Base-by-base conservation (phyloP, 495 filamentous ascomycete genomes). In the Evernia prunastri region DNA sequence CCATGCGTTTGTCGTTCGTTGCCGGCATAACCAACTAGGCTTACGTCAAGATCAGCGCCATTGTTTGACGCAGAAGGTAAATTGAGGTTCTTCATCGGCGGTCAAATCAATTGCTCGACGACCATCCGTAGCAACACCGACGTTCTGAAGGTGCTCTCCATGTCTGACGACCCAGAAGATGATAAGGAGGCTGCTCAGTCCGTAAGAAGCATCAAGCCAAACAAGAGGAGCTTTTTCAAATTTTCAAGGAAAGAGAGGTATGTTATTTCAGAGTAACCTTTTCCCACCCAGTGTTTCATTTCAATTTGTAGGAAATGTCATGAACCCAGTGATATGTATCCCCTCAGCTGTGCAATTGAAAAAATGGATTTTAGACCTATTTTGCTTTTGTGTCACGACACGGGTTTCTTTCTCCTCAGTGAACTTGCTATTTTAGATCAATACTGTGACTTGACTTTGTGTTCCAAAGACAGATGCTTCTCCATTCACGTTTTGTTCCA, bases 101-200 rank as follows among this genome's bases (percentile, higher is more conserved):
- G 74, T 0, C 82, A 85, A 69, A 78, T 85, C 68, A 81, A 84
- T 65, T 78, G 82, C 51, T 83, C 80, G 2, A 79, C 78, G 17
- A 78, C 75, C 15, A 77, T 84, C 63, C 79, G 78, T 45, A 74
- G 72, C 53, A 71, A 72, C 58, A 75, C 76, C 25, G 81, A 82
- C 60, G 72, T 85, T 18, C 51, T 85, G 60, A 72, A 74, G n/a
- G 72, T 84, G 29, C 67, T 85, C 43, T 71, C 71, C 43, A 53
- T 72, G 63, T 70, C 69, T 29, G 67, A 72, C 45, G 66, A 77
- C 23, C 20, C 56, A 56, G 63, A 70, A 63, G 59, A 71, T 29
- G 67, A 67, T 12, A 58, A 60, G 47, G 63, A 64, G 37, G n/a
- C 56, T 63, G 36, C 15, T 15, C 36, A 53, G 31, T 60, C 61